Base-by-base conservation (phyloP, 345 rosid genomes). In the Crucihimalaya himalaica region DNA sequence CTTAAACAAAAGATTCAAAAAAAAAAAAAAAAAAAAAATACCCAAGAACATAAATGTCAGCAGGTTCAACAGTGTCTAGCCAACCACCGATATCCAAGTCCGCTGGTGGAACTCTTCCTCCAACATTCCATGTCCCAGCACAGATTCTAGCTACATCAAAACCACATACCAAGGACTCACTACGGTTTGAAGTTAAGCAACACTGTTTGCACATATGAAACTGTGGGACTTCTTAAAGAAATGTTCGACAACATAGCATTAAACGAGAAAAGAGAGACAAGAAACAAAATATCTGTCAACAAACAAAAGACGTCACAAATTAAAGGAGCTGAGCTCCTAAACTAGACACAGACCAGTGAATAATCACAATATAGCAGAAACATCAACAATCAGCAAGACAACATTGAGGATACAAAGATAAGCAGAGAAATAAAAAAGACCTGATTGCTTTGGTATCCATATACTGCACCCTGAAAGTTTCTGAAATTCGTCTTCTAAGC, bases 101-200 rank as follows among this genome's bases (percentile, higher is more conserved):
- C 71, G 84, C 81, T 0, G 85, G 85, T 70, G 95, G 95, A 57
- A 84, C 78, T 76, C 60, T 85, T 19, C 93, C 97, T 74, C 82
- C 97, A 61, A 86, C 95, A 80, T 91, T 91, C 97, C 95, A 91
- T 14, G 97, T 89, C 74, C 91, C 91, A 29, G 79, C 88, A 23
- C 83, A 74, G 78, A 91, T 79, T 76, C 97, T 88, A 20, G 57
- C 31, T 68, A 61, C 61, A 57, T 15, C 66, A 74, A 66, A 70
- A 70, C 63, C 66, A 52, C 31, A 69, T 28, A 69, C 25, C 15
- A 72, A 8, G 58, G 54, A 55, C 46, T 73, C 69, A 53, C 40
- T 52, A 57, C 2, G 0, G 0, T 12, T 14, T 1, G 25, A 7
- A 51, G 5, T 3, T 43, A 62, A 71, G 32, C 66, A 77, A 66